A percentile compares a stretch with the other conserved stretches of the same genome.
phyloP scores from a whole-genome alignment of 2,329 filamentous ascomycete genomes.

The Fusarium proliferatum region DNA sequence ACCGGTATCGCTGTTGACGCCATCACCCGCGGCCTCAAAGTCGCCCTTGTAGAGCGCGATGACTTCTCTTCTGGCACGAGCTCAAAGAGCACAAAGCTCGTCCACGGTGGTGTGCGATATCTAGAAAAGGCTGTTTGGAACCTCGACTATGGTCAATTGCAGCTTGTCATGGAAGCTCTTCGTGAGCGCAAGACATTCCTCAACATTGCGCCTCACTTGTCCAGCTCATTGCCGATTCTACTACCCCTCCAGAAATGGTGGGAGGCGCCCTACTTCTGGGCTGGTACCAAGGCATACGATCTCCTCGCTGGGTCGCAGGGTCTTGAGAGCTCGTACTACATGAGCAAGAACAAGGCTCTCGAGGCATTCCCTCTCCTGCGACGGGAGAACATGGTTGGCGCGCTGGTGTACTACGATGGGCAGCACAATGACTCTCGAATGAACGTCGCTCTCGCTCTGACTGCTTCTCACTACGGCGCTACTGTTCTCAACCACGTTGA shows the following conservation, averaged over 20 bases:
- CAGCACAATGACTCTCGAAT: constrained; percentile 90
- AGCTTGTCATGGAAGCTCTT: constrained; percentile 83
- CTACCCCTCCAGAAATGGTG: constrained; percentile 85
- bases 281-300: constrained; percentile 81
- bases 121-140: constrained; percentile 89
- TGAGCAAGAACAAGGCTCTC: constrained; percentile 80
- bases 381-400: constrained; percentile 77
- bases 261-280: constrained; percentile 81
- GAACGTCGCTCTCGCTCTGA: constrained; percentile 86
- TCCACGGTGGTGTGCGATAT: constrained; percentile 86
- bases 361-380: constrained; percentile 83
- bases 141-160: constrained; percentile 84
- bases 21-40: constrained; percentile 80
- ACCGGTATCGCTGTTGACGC: constrained; percentile 85
- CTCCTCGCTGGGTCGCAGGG: constrained; percentile 83
- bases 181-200: constrained; percentile 86
- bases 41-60: constrained; percentile 84
- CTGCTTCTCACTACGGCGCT: constrained; percentile 81
- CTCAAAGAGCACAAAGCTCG: constrained; percentile 88
- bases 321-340: constrained; percentile 84
- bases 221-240: constrained; percentile 84
- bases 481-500: constrained; percentile 86
- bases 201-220: constrained; percentile 84
- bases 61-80: constrained; percentile 86
- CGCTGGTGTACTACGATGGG: constrained; percentile 87